A percentile compares a stretch with the other conserved stretches of the same genome.
Evolutionary conservation across 2,329 filamentous ascomycete genomes (phyloP).

Genomic region (Ophiostoma sp.): DNA sequence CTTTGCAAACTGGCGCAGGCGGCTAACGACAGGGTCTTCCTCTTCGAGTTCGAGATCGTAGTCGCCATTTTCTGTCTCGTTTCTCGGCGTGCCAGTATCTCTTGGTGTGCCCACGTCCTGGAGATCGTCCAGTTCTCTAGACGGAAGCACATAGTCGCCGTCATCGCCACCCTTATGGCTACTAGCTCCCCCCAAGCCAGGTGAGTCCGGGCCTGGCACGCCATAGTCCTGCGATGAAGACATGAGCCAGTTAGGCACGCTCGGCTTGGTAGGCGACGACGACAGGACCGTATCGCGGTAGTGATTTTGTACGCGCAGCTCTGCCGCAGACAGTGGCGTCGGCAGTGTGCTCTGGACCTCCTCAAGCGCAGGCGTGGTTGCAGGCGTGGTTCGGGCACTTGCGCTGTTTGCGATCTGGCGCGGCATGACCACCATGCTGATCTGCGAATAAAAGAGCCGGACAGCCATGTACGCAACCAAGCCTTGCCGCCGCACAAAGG

Average conservation of each 20-base stretch:
- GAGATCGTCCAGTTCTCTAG: neutral
- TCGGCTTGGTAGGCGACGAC: conserved; percentile 21
- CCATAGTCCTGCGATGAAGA: conserved; percentile 24
- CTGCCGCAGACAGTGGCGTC: conserved; percentile 3
- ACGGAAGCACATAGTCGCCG: conserved; percentile 1
- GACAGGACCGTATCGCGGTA: conserved; percentile 12
- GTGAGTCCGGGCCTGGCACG: neutral
- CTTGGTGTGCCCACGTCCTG: neutral
- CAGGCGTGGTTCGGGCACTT: neutral
- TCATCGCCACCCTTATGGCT: neutral
- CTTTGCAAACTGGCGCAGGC: conserved; percentile 35
- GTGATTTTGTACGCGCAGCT: neutral
- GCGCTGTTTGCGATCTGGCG: neutral
- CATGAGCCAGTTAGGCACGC: conserved; percentile 11
- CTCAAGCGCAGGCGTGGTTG: conserved; percentile 8
- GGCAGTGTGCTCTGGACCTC: conserved; percentile 10
- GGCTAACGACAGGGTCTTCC: conserved; percentile 32
- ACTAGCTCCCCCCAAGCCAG: neutral
- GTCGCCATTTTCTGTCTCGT: neutral
- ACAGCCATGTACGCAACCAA: conserved; percentile 24
- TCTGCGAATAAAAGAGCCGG: conserved; percentile 26
- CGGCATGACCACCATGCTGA: conserved; percentile 26
- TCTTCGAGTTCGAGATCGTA: neutral
- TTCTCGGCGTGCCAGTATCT: neutral
- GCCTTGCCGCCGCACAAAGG: conserved; percentile 13